Evolutionary conservation across 495 filamentous ascomycete species (phyloP).

Genomic region (Penicillium angulare): DNA sequence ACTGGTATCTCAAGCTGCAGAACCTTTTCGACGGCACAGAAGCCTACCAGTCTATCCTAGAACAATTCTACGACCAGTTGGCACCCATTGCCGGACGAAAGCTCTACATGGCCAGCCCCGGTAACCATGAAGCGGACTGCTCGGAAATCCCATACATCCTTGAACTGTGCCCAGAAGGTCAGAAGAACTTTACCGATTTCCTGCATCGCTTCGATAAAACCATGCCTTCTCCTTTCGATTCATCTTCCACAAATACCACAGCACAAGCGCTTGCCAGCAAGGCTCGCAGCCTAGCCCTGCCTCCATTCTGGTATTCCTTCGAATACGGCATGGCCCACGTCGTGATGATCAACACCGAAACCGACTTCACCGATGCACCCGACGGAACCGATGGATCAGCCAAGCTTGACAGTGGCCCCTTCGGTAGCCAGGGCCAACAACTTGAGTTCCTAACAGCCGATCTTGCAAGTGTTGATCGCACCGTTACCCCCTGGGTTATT

Average conservation of each 20-base stretch:
- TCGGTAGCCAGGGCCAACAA: conserved; percentile 40
- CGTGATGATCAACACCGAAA: conserved; percentile 57
- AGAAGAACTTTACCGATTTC: conserved; percentile 62
- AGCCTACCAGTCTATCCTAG: conserved; percentile 52
- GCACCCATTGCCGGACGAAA: conserved; percentile 41
- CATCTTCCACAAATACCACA: conserved; percentile 43
- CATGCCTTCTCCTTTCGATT: conserved; percentile 50
- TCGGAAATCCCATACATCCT: conserved; percentile 39
- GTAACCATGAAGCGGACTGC: conserved; percentile 58
- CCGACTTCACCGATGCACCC: conserved; percentile 47
- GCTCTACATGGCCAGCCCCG: conserved; percentile 55
- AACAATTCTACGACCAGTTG: conserved; percentile 55
- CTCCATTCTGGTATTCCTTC: conserved; percentile 66
- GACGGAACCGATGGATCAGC: conserved; percentile 47
- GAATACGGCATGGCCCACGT: conserved; percentile 61
- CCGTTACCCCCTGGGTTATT: conserved; percentile 55
- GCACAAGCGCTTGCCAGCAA: conserved; percentile 46
- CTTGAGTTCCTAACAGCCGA: conserved; percentile 45
- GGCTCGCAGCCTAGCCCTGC: conserved; percentile 49
- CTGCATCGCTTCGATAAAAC: conserved; percentile 52
- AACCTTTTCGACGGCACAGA: conserved; percentile 39
- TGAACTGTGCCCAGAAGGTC: conserved; percentile 51
- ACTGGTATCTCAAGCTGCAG: conserved; percentile 44
- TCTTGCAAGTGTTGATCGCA: conserved; percentile 48
- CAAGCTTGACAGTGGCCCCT: conserved; percentile 49